phyloP scores from a whole-genome alignment of 108 stramenopile genomes.

The Craspedostauros australis region DNA sequence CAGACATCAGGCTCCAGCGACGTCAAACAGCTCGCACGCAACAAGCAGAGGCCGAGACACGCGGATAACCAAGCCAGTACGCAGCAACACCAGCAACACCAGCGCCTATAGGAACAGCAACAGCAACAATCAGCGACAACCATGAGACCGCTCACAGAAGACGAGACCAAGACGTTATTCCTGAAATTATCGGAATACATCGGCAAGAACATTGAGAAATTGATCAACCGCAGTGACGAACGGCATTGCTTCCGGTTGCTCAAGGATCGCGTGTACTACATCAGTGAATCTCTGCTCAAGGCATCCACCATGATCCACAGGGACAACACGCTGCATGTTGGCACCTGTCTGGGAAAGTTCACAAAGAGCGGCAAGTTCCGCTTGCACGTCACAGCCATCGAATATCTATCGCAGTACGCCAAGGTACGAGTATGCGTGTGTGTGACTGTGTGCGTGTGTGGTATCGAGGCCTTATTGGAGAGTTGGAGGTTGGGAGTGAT shows the following conservation, averaged over 20 bases:
- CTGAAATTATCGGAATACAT: slow-evolving; percentile 97
- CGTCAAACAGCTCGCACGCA: not conserved
- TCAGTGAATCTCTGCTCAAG: slow-evolving; percentile 84
- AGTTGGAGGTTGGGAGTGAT: not conserved
- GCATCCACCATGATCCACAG: slow-evolving; percentile 69
- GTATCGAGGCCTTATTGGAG: not conserved
- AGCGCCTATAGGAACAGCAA: not conserved
- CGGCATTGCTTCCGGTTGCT: slow-evolving; percentile 79
- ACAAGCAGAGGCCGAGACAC: not conserved
- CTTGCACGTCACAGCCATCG: slow-evolving; percentile 92
- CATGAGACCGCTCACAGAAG: slow-evolving; percentile 98
- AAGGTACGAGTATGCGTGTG: no score
- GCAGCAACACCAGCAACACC: not conserved
- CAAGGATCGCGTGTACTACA: slow-evolving; percentile 95
- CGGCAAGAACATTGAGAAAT: slow-evolving; percentile 85
- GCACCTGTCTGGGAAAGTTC: slow-evolving; percentile 98
- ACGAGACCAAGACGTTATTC: slow-evolving; percentile 95
- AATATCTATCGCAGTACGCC: slow-evolving; percentile 93
- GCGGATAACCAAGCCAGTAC: not conserved
- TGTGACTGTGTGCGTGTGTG: not conserved
- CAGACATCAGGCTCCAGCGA: no score
- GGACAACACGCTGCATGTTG: slow-evolving; percentile 85
- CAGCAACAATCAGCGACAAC: not conserved
- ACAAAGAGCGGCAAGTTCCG: slow-evolving; percentile 96
- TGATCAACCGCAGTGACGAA: slow-evolving; percentile 89